Conservation (phyloP, 2,329 filamentous ascomycete genomes). For the Chaetomiaceae sp. region DNA sequence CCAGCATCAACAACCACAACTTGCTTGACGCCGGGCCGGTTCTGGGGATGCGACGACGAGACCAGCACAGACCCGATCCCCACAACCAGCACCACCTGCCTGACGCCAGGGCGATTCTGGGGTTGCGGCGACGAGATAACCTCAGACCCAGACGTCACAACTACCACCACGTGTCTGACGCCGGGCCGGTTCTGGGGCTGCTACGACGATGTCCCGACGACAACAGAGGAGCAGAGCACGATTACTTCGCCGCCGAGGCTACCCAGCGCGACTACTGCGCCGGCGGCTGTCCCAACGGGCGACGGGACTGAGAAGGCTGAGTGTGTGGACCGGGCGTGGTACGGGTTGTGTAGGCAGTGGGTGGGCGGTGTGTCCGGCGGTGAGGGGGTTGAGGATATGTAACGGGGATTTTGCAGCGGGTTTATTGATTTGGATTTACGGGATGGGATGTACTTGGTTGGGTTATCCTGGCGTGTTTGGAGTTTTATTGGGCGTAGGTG, state of each 20-base stretch:
- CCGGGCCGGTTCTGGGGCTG: constrained; percentile 57
- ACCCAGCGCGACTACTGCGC: constrained; percentile 29
- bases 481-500: neutral
- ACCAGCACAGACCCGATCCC: constrained; percentile 27
- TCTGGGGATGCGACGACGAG: constrained; percentile 51
- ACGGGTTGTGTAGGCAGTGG: constrained; percentile 23
- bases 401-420: constrained; percentile 5
- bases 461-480: constrained; percentile 8
- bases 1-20: constrained; percentile 33
- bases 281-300: constrained; percentile 25
- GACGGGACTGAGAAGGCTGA: constrained; percentile 7
- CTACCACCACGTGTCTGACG: constrained; percentile 41
- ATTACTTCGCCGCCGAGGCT: constrained; percentile 27
- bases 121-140: constrained; percentile 10
- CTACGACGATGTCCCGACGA: constrained; percentile 36
- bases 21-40: constrained; percentile 49
- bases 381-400: constrained; percentile 20
- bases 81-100: too few species aligned
- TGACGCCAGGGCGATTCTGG: too few species aligned
- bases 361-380: constrained; percentile 5
- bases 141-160: constrained; percentile 2
- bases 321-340: constrained; percentile 22
- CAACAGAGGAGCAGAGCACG: constrained; percentile 20
- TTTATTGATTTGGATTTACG: constrained; percentile 6
- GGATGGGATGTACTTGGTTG: constrained; percentile 2